phyloP scores from a whole-genome alignment of 495 filamentous ascomycete genomes.

The Daldinia bambusicola region DNA sequence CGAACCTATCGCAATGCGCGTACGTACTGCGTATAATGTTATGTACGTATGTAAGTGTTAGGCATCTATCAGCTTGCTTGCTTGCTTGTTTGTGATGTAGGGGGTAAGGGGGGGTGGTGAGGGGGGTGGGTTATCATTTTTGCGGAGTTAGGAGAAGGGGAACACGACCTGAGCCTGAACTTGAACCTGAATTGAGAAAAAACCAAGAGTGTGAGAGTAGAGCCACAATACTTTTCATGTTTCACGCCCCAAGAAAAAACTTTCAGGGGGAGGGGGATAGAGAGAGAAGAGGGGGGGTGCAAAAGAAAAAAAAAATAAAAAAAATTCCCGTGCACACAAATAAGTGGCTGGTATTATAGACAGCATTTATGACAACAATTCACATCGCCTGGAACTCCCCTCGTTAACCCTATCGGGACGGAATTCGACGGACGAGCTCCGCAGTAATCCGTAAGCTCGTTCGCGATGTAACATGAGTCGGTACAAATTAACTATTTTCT shows the following conservation, averaged over 20 bases:
- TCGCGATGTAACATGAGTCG: conserved; percentile 41
- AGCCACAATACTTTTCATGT: conserved; percentile 44
- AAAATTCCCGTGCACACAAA: conserved; percentile 45
- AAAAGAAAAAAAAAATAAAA: conserved; percentile 1
- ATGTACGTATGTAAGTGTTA: conserved; percentile 22
- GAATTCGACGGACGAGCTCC: conserved; percentile 33
- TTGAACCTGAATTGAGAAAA: not conserved
- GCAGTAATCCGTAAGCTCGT: conserved; percentile 43
- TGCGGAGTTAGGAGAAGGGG: conserved; percentile 27
- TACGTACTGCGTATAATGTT: not conserved
- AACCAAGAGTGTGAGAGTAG: not conserved
- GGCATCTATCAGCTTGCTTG: conserved; percentile 30
- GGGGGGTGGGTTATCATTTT: conserved; percentile 8
- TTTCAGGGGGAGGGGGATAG: conserved; percentile 27
- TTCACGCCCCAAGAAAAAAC: conserved; percentile 34
- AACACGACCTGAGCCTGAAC: conserved; percentile 5
- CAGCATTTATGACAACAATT: conserved; percentile 19
- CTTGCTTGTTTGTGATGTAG: not conserved
- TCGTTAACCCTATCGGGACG: conserved; percentile 31
- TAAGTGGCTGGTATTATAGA: conserved; percentile 49
- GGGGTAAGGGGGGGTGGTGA: not conserved
- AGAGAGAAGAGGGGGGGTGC: not conserved
- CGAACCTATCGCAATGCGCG: not conserved
- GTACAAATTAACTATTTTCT: conserved; percentile 8
- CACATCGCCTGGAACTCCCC: conserved; percentile 12